Percentiles rank a stretch among this genome's conserved stretches.
Conservation (phyloP, 2,329 filamentous ascomycete genomes). For the Hawksworthiomyces lignivorus region DNA sequence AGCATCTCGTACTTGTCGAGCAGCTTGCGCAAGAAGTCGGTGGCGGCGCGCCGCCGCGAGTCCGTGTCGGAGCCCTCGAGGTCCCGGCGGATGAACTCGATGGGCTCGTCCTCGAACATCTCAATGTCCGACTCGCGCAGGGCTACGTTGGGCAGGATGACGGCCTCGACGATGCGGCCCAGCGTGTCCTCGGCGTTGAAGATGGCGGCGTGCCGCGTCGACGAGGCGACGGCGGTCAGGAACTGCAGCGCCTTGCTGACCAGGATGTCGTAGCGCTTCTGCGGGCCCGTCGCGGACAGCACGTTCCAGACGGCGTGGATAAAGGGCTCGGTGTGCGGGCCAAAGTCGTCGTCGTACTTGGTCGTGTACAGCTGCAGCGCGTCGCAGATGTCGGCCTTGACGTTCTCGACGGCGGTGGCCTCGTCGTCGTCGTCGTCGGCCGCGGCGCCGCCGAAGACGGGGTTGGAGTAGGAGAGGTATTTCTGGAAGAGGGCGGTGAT, state of each 20-base stretch:
- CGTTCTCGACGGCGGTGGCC: conserved; percentile 72
- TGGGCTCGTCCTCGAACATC: conserved; percentile 96
- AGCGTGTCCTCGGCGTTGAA: conserved; percentile 80
- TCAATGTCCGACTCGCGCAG: conserved; percentile 91
- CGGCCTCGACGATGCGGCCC: conserved; percentile 87
- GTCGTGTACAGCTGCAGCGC: conserved; percentile 81
- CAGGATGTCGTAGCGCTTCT: conserved; percentile 89
- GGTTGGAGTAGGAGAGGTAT: conserved; percentile 84
- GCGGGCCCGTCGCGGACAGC: conserved; percentile 73
- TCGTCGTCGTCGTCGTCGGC: conserved; percentile 79
- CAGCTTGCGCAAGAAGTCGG: conserved; percentile 84
- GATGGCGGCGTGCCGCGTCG: conserved; percentile 66
- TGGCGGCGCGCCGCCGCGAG: conserved; percentile 83
- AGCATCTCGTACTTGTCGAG: conserved; percentile 80
- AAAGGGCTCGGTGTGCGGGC: conserved; percentile 70
- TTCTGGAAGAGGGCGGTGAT: conserved; percentile 81
- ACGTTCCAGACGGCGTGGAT: conserved; percentile 87
- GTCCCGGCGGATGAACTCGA: conserved; percentile 93
- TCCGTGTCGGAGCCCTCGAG: conserved; percentile 95
- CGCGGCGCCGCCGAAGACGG: conserved; percentile 45
- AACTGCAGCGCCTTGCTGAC: conserved; percentile 95
- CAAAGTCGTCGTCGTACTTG: conserved; percentile 95
- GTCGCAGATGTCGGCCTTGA: conserved; percentile 92
- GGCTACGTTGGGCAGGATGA: conserved; percentile 86
- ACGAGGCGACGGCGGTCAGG: conserved; percentile 78